Base-by-base conservation (phyloP, 176 grass and related monocot species). In the Eragrostis nindensis region DNA sequence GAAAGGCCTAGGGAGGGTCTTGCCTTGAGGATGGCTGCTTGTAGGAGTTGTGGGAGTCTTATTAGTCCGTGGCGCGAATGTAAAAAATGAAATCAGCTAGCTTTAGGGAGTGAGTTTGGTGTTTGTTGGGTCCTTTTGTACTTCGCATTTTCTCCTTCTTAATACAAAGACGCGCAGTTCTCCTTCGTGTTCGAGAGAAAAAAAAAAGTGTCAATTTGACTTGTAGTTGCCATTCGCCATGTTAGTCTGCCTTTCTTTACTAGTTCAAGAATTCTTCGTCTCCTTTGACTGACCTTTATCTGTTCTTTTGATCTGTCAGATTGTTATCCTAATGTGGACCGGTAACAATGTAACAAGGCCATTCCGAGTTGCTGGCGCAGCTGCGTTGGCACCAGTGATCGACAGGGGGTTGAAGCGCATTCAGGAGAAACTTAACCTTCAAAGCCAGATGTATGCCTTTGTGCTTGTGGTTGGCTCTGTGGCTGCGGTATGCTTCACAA, bases 271-370 rank as follows among this genome's bases (percentile, higher is more conserved):
- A 53, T n/a, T n/a, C 3, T 27, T 19, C 12, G 46, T 17, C 18
- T 68, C 11, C 42, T 73, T 21, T 32, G 48, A 24, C 10, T 78
- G 47, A 79, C 15, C 11, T 66, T 41, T 62, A 32, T 78, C 11
- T 84, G 8, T 36, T 90, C 81, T 73, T 24, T 62, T 68, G 18
- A 74, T 86, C 41, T 40, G n/a, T 25, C 77, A 92, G 81, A 90
- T 92, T 77, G 84, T 90, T 56, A 87, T 94, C 81, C 57, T 92
- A 49, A 92, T 87, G 78, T 95, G 92, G 87, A 87, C 89, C 1
- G 64, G 81, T 39, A 92, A 95, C 54, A 95, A 90, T 38, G 63
- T 95, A 17, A 90, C 87, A 21, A 87, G 92, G 74, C 78, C 81
- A 7, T 92, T 90, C 80, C 62, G 81, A 48, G 92, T 91, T 11